Evolutionary conservation across 768 basidiomycete genomes (phyloP).

Genomic region (Termitomyces sp.): DNA sequence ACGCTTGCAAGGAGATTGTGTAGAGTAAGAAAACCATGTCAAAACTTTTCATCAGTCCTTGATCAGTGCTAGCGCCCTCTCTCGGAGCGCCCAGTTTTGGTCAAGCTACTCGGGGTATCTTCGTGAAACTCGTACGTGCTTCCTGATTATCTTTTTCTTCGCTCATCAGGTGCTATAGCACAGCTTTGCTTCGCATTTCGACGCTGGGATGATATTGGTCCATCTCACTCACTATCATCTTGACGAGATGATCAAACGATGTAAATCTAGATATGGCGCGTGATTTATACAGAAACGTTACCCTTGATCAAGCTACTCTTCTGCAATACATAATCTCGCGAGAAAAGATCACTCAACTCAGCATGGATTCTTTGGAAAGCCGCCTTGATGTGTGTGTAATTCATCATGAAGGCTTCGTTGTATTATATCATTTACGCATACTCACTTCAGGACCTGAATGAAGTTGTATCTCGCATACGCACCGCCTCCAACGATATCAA

Average conservation of each 20-base stretch:
- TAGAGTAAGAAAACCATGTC: conserved; percentile 33
- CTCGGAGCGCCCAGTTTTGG: conserved; percentile 79
- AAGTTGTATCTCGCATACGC: conserved; percentile 7
- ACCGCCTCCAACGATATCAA: conserved; percentile 1
- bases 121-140: conserved; percentile 64
- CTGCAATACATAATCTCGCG: conserved; percentile 40
- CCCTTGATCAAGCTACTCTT: conserved; percentile 49
- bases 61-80: conserved; percentile 47
- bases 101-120: conserved; percentile 83
- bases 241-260: conserved; percentile 1
- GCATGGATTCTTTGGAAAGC: conserved; percentile 24
- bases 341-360: conserved; percentile 31
- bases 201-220: conserved; percentile 73
- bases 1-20: conserved; percentile 39
- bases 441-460: conserved; percentile 11
- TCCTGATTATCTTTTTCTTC: background rate
- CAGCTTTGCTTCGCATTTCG: conserved; percentile 75
- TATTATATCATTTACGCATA: background rate
- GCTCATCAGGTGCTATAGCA: conserved; percentile 31
- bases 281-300: conserved; percentile 63
- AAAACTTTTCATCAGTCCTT: background rate
- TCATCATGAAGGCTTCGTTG: background rate
- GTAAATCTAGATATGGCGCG: conserved; percentile 48
- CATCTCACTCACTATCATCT: conserved; percentile 3
- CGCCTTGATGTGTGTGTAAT: conserved; percentile 19